Base-by-base conservation (phyloP, 2,329 filamentous ascomycete species). In the Colletotrichum godetiae region DNA sequence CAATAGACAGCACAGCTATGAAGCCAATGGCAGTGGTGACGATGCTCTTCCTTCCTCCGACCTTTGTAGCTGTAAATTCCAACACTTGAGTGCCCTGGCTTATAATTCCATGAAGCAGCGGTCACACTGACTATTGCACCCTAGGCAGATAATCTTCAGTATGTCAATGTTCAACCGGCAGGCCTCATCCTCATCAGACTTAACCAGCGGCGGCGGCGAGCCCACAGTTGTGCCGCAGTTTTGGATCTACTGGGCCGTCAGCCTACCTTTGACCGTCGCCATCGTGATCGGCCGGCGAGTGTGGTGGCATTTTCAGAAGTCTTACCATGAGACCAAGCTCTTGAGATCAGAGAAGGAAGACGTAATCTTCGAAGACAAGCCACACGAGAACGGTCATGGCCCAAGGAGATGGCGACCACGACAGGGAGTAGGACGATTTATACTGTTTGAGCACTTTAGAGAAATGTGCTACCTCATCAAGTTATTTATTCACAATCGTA, bases 111-210 rank as follows among this genome's bases (percentile, higher is more conserved):
- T 19, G 4, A 22, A 22, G 19, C 42, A 27, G 10, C 2, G 11
- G 15, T 29, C 27, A 29, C 27, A 29, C 27, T 29, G 5, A 22
- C 31, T 11, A 46, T 3, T 29, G 24, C 19, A 22, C 11, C 35
- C 19, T 31, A 5, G 8, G 15, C 58, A 61, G 58, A 61, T 24
- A 11, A 15, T 61, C 5, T 61, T 61, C 15, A 61, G 58, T 35
- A 61, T 61, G 58, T 61, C 58, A 15, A 46, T 61, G 37, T 61
- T 61, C 37, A 42, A 49, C 42, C 52, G 60, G 60, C 37, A 49
- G 15, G 24, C 13, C 1, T 52, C 37, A 3, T 37, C 12, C 15
- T 31, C 19, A 19, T 49, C 42, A 22, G n/a, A 19, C 42, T 8
- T 3, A 19, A 19, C 19, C 19, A 19, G 8, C 42, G 42, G 42